Percentiles rank a stretch among this genome's conserved stretches.
Evolutionary conservation across 208 protist genomes (phyloP).

Genomic region (Wallacemonas sp.): DNA sequence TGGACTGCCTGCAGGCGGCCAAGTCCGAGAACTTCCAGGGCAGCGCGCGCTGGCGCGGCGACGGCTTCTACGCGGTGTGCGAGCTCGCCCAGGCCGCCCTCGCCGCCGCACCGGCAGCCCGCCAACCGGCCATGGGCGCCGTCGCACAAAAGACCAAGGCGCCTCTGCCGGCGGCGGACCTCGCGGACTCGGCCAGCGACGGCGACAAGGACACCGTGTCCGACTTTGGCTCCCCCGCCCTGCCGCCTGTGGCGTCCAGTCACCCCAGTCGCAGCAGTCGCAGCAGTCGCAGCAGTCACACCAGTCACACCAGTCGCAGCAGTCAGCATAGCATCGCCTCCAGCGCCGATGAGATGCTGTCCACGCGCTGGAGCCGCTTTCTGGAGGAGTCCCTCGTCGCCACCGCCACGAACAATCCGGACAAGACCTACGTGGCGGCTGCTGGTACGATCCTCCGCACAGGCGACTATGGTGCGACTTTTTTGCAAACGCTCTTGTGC

Average conservation of each 20-base stretch:
- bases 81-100: background rate
- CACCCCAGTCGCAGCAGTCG: too few relatives aligned
- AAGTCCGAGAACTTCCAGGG: slow-evolving; percentile 33
- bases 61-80: slow-evolving; percentile 22
- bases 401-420: slow-evolving; percentile 1
- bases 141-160: too few relatives aligned
- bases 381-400: slow-evolving; percentile 9
- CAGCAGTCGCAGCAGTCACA: background rate
- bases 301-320: background rate
- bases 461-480: slow-evolving; percentile 38
- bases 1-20: slow-evolving; percentile 24
- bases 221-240: too few relatives aligned
- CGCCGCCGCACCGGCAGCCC: too few relatives aligned
- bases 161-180: too few relatives aligned
- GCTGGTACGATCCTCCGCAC: slow-evolving; percentile 46
- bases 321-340: background rate
- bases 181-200: too few relatives aligned
- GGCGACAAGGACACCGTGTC: too few relatives aligned
- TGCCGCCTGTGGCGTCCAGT: background rate
- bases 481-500: slow-evolving; percentile 37
- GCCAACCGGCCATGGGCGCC: too few relatives aligned
- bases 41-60: slow-evolving; percentile 41
- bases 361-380: slow-evolving; percentile 21
- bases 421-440: slow-evolving; percentile 33
- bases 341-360: slow-evolving; percentile 19